Conservation (phyloP, 2,329 filamentous ascomycete genomes). For the Fusarium burgessii region DNA sequence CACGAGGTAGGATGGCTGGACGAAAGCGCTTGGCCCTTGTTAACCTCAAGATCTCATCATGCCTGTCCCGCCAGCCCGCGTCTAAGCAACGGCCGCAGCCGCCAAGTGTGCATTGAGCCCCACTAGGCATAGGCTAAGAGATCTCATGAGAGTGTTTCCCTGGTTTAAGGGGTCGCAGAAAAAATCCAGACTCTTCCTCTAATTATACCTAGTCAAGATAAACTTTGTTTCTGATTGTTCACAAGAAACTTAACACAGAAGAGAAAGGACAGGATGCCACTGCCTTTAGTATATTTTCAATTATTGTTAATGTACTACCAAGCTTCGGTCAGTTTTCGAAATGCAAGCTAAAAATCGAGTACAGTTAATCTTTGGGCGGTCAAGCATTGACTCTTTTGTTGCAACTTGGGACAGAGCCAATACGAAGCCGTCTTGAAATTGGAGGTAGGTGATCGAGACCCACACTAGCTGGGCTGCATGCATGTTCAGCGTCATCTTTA, state of each 20-base stretch:
- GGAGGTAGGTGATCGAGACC: not conserved
- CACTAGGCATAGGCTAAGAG: not conserved
- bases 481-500: constrained; percentile 29
- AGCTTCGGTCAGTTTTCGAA: no score
- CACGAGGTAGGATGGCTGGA: constrained; percentile 12
- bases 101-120: constrained; percentile 2
- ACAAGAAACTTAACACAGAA: not conserved
- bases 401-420: not conserved
- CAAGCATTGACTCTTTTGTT: not conserved
- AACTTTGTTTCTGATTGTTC: not conserved
- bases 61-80: not conserved
- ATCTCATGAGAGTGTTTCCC: not conserved
- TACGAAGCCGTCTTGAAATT: not conserved
- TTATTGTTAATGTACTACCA: no score
- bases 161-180: not conserved
- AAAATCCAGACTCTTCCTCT: not conserved
- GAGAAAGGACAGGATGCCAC: no score
- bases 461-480: constrained; percentile 27
- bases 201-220: not conserved
- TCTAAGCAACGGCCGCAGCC: constrained; percentile 18
- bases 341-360: no score
- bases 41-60: not conserved
- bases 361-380: no score
- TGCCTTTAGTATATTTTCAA: no score
- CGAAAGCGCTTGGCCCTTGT: not conserved